Evolutionary conservation across 1,284 basidiomycete species (phyloP).

Genomic region (Pholiota adiposa): DNA sequence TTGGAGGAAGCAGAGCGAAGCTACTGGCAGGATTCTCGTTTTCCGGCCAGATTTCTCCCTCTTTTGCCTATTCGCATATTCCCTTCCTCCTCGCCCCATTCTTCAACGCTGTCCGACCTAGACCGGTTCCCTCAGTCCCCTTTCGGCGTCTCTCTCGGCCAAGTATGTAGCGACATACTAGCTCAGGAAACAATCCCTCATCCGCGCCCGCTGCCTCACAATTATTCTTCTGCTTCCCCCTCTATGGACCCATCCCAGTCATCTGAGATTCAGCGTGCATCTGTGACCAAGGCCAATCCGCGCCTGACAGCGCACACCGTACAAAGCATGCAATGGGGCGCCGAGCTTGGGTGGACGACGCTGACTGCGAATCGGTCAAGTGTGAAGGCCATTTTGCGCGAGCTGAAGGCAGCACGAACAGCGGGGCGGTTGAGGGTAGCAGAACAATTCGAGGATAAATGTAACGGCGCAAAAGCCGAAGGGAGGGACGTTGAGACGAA

Average conservation of each 20-base stretch:
- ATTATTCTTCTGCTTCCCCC: conserved; percentile 14
- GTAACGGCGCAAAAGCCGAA: conserved; percentile 7
- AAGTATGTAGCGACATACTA: conserved; percentile 57
- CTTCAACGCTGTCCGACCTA: background rate
- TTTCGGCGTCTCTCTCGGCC: conserved; percentile 38
- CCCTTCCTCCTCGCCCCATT: conserved; percentile 27
- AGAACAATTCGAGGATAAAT: background rate
- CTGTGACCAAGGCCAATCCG: conserved; percentile 58
- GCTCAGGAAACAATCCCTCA: conserved; percentile 44
- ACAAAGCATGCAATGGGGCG: conserved; percentile 71
- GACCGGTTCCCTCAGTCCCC: conserved; percentile 4
- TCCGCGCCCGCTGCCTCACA: conserved; percentile 31
- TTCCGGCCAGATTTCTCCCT: conserved; percentile 51
- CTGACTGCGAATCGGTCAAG: conserved; percentile 81
- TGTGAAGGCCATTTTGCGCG: conserved; percentile 71
- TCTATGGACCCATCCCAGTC: conserved; percentile 10
- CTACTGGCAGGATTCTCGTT: conserved; percentile 73
- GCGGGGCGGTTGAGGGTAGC: conserved; percentile 28
- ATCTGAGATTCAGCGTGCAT: conserved; percentile 51
- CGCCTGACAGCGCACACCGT: conserved; percentile 72
- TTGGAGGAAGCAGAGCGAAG: conserved; percentile 38
- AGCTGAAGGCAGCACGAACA: conserved; percentile 44
- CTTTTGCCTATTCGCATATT: conserved; percentile 60
- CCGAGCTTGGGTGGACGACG: conserved; percentile 76
- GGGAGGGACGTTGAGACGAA: no score